phyloP scores from a whole-genome alignment of 2,329 filamentous ascomycete genomes.

The Colletotrichum sp. region DNA sequence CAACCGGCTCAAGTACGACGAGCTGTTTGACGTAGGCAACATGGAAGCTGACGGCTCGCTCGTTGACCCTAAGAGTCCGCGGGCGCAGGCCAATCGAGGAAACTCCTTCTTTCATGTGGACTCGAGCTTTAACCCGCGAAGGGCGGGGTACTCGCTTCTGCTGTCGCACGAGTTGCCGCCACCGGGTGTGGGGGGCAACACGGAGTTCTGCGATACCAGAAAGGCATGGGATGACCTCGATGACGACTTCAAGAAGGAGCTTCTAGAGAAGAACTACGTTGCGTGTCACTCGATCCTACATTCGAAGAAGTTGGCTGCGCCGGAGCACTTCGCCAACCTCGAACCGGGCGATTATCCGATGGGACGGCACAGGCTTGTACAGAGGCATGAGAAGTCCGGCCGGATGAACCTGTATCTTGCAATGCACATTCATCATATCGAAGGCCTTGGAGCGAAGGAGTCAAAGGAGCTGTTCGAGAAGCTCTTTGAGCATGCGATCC shows the following conservation, averaged over 20 bases:
- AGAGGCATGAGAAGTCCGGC: background rate
- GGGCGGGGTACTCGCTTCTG: conserved; percentile 56
- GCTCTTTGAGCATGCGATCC: background rate
- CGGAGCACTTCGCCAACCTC: conserved; percentile 50
- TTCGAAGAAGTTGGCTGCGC: conserved; percentile 54
- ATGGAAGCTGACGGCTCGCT: conserved; percentile 51
- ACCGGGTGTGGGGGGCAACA: conserved; percentile 49
- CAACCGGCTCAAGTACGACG: conserved; percentile 50
- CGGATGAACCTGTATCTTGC: background rate
- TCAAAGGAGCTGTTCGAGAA: background rate
- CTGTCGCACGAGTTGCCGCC: conserved; percentile 55
- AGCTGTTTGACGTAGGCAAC: conserved; percentile 65
- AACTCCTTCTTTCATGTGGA: conserved; percentile 61
- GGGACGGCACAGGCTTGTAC: background rate
- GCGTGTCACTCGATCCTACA: conserved; percentile 57
- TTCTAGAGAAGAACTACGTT: conserved; percentile 45
- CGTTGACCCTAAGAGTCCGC: conserved; percentile 29
- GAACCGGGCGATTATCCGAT: conserved; percentile 38
- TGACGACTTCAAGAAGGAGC: conserved; percentile 31
- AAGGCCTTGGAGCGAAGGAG: background rate
- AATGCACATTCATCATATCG: background rate
- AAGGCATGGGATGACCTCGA: conserved; percentile 53
- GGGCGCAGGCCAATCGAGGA: conserved; percentile 28
- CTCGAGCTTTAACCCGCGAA: conserved; percentile 58
- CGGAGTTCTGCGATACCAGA: conserved; percentile 58